Conservation (phyloP, 2,329 filamentous ascomycete genomes). For the Hypoxylon sp. region DNA sequence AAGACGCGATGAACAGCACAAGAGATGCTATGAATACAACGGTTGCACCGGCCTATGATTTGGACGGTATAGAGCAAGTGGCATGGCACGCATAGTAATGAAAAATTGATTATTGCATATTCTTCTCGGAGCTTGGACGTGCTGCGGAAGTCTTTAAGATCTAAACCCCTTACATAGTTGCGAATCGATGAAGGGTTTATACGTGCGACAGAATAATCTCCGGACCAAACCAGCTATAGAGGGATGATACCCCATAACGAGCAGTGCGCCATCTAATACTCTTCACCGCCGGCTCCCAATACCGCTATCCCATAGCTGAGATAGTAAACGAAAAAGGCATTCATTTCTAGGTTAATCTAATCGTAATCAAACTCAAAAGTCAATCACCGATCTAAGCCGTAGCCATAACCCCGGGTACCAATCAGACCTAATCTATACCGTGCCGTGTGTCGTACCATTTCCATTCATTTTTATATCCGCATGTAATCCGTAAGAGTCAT, state of each 20-base stretch:
- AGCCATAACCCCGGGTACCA: slow-evolving; percentile 15
- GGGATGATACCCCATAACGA: background rate
- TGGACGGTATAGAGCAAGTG: slow-evolving; percentile 35
- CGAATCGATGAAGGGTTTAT: background rate
- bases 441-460: slow-evolving; percentile 1
- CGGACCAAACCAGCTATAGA: background rate
- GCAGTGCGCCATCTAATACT: background rate
- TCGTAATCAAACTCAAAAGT: slow-evolving; percentile 10
- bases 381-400: slow-evolving; percentile 27
- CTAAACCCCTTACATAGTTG: background rate
- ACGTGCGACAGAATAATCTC: background rate
- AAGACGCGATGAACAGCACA: slow-evolving; percentile 37
- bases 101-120: slow-evolving; percentile 27
- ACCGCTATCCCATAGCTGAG: background rate
- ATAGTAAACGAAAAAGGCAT: background rate
- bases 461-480: slow-evolving; percentile 14
- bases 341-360: slow-evolving; percentile 24
- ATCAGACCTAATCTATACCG: slow-evolving; percentile 32
- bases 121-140: background rate
- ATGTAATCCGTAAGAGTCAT: background rate
- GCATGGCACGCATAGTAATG: slow-evolving; percentile 42
- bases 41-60: slow-evolving; percentile 31
- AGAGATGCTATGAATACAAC: slow-evolving; percentile 34
- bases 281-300: background rate
- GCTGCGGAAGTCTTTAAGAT: background rate